Conservation (phyloP, 1,139 yeast species). For the Blastobotrys capitulatus region DNA sequence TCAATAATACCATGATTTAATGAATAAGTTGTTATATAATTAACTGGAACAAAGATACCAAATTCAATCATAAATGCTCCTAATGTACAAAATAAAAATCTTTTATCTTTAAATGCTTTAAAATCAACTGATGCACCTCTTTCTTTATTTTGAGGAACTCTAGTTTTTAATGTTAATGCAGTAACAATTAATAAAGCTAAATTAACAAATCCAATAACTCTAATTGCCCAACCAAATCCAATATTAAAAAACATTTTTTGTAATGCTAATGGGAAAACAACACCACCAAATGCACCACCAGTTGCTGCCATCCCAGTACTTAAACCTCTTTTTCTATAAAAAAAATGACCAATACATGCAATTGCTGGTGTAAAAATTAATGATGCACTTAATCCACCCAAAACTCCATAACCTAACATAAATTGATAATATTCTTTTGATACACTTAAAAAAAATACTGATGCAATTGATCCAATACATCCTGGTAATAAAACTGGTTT, state of each 20-base stretch:
- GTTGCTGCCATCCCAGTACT: slow-evolving; percentile 54
- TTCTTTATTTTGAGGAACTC: slow-evolving; percentile 29
- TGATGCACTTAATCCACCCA: slow-evolving; percentile 54
- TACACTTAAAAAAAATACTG: slow-evolving; percentile 50
- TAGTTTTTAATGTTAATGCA: slow-evolving; percentile 41
- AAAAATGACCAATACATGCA: slow-evolving; percentile 61
- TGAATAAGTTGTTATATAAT: slow-evolving; percentile 50
- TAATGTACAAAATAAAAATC: slow-evolving; percentile 38
- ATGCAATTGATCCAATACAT: slow-evolving; percentile 41
- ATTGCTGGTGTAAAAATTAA: slow-evolving; percentile 54
- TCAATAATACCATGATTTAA: slow-evolving; percentile 39
- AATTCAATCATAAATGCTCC: slow-evolving; percentile 47
- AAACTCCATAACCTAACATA: slow-evolving; percentile 50
- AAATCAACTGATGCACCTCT: slow-evolving; percentile 36
- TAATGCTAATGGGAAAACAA: slow-evolving; percentile 52
- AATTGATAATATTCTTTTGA: slow-evolving; percentile 53
- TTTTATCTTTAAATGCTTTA: slow-evolving; percentile 39
- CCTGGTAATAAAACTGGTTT: slow-evolving; percentile 38
- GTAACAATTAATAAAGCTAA: slow-evolving; percentile 38
- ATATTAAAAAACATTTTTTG: slow-evolving; percentile 41
- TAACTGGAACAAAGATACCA: slow-evolving; percentile 45
- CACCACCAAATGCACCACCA: slow-evolving; percentile 62
- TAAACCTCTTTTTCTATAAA: slow-evolving; percentile 47
- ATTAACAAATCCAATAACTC: slow-evolving; percentile 50
- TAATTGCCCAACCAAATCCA: slow-evolving; percentile 60